Evolutionary conservation across 2,329 filamentous ascomycete genomes (phyloP).

Genomic region (Botrytis aclada): DNA sequence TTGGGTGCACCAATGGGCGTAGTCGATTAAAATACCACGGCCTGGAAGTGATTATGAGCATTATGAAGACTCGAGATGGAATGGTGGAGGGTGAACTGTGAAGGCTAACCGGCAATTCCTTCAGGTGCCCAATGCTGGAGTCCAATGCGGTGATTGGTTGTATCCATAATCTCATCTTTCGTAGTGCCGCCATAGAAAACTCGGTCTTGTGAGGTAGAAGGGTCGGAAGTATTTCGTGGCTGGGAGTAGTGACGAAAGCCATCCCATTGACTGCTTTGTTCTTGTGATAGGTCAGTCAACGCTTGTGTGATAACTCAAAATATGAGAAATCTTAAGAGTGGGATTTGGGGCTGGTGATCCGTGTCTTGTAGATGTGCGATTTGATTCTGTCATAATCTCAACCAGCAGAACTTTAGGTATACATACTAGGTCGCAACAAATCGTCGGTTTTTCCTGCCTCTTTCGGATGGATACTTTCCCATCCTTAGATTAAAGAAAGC

Average conservation of each 20-base stretch:
- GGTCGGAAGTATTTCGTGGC: conserved; percentile 35
- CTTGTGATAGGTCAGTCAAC: conserved; percentile 21
- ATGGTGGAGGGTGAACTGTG: neutral
- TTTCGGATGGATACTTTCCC: neutral
- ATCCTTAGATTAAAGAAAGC: neutral
- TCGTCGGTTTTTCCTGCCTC: neutral
- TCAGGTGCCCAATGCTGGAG: conserved; percentile 48
- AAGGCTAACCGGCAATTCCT: conserved; percentile 43
- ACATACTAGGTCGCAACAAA: neutral
- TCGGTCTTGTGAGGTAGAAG: conserved; percentile 36
- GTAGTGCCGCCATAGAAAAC: conserved; percentile 51
- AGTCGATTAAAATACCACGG: conserved; percentile 53
- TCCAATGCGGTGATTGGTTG: conserved; percentile 45
- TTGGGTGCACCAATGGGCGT: conserved; percentile 50
- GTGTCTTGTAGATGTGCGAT: too few species aligned
- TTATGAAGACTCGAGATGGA: neutral
- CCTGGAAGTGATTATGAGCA: conserved; percentile 33
- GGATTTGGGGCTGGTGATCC: neutral
- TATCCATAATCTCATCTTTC: conserved; percentile 45
- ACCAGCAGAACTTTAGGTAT: neutral
- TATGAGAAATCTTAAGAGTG: too few species aligned
- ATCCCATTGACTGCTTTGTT: conserved; percentile 52
- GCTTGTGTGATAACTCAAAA: neutral
- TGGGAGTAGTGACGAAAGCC: conserved; percentile 49
- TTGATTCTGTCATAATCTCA: neutral